Evolutionary conservation across 78 protist species (phyloP).

Genomic region (Tieghemostelium lacteum): DNA sequence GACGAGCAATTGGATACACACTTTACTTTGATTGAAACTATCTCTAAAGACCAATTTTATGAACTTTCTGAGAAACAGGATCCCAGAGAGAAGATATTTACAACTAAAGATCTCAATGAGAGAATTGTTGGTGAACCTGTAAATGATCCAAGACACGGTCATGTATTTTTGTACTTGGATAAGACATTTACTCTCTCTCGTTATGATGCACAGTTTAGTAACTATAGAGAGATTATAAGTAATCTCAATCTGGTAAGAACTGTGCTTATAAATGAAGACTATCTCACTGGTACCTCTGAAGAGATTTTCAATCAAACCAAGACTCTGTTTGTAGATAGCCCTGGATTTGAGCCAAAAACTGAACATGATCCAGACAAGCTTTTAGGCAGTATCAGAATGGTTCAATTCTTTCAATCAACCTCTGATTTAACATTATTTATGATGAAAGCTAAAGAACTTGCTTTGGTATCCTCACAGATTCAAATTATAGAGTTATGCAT

Average conservation of each 20-base stretch:
- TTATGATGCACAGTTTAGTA: slow-evolving; percentile 71
- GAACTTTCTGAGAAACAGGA: slow-evolving; percentile 9
- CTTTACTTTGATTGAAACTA: slow-evolving; percentile 73
- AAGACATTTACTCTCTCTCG: slow-evolving; percentile 49
- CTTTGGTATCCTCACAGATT: slow-evolving; percentile 66
- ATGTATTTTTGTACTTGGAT: slow-evolving; percentile 68
- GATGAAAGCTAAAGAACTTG: slow-evolving; percentile 70
- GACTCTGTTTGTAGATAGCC: slow-evolving; percentile 71
- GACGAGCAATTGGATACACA: slow-evolving; percentile 76
- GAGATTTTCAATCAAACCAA: slow-evolving; percentile 50
- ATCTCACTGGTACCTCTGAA: slow-evolving; percentile 71
- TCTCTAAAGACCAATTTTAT: slow-evolving; percentile 62
- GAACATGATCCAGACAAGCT: slow-evolving; percentile 53
- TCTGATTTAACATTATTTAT: slow-evolving; percentile 67
- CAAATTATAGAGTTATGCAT: slow-evolving; percentile 68
- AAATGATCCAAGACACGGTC: slow-evolving; percentile 77
- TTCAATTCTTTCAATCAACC: slow-evolving; percentile 74
- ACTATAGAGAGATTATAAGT: slow-evolving; percentile 59
- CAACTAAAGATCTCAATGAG: slow-evolving; percentile 27
- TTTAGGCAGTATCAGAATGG: slow-evolving; percentile 48
- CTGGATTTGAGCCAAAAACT: slow-evolving; percentile 73
- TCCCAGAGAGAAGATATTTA: slow-evolving; percentile 1
- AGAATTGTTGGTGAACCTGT: slow-evolving; percentile 52
- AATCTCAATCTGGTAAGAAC: slow-evolving; percentile 55
- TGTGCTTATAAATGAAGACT: slow-evolving; percentile 72